Evolutionary conservation across 2,329 filamentous ascomycete genomes (phyloP).

Genomic region (Biscogniauxia marginata): DNA sequence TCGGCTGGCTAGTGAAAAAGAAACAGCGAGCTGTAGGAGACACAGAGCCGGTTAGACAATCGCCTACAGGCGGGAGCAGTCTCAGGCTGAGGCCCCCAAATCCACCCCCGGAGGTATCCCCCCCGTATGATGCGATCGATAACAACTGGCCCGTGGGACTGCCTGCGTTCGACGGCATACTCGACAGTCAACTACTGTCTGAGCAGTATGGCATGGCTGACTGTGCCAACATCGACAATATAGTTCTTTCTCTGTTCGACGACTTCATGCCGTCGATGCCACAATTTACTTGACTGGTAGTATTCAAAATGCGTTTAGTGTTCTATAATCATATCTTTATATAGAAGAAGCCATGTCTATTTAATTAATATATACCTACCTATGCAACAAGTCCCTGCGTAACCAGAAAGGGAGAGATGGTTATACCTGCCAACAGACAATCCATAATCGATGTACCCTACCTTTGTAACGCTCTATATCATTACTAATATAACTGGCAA

Average conservation of each 20-base stretch:
- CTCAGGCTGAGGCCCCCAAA: not conserved
- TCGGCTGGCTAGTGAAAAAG: slow-evolving; percentile 13
- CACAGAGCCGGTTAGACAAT: not conserved
- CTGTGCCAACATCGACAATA: not conserved
- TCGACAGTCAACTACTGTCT: not conserved
- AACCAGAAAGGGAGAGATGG: no score
- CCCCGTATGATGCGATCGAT: not conserved
- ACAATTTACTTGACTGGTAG: not conserved
- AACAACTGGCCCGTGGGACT: not conserved
- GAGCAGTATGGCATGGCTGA: not conserved
- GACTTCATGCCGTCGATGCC: not conserved
- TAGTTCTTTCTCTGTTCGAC: not conserved
- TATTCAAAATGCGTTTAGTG: not conserved
- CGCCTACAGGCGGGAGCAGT: not conserved
- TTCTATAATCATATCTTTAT: not conserved
- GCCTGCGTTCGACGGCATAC: not conserved
- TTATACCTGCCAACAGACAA: no score
- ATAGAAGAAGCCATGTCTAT: no score
- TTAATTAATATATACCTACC: no score
- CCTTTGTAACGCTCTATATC: no score
- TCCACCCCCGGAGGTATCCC: not conserved
- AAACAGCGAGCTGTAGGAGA: not conserved
- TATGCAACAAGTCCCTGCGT: not conserved
- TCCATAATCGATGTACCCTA: no score
- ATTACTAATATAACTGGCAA: no score